phyloP scores from a whole-genome alignment of 78 protist genomes.

The Goniomonas avonlea region DNA sequence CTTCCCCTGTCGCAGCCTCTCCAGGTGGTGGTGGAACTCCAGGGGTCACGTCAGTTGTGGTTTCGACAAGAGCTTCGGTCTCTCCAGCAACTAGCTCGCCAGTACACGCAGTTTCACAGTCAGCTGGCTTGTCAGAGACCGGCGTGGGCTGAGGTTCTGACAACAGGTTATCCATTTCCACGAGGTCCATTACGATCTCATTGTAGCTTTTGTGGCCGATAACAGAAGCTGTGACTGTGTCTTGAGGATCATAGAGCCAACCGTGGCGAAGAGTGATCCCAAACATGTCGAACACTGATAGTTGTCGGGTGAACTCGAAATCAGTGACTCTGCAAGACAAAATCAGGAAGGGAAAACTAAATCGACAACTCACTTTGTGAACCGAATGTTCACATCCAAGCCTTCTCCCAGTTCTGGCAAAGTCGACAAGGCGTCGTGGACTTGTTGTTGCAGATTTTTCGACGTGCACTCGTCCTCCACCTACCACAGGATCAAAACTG shows the following conservation, averaged over 20 bases:
- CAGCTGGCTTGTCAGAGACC: too few species aligned
- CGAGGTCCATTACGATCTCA: background rate
- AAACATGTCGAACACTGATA: constrained; percentile 29
- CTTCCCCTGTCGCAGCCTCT: background rate
- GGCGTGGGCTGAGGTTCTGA: too few species aligned
- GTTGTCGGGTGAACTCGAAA: constrained; percentile 10
- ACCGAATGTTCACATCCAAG: constrained; percentile 36
- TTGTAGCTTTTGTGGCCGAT: background rate
- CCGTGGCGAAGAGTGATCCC: constrained; percentile 39
- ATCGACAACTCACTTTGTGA: background rate
- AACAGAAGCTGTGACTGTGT: background rate
- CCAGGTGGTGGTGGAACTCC: background rate
- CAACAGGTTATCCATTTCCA: background rate
- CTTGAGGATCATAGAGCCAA: constrained; percentile 41
- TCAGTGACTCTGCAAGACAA: background rate
- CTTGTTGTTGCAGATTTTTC: constrained; percentile 22
- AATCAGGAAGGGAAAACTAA: background rate
- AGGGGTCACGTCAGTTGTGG: background rate
- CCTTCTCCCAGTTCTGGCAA: constrained; percentile 27
- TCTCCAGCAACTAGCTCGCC: background rate
- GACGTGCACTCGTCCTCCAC: too few species aligned
- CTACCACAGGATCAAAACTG: background rate
- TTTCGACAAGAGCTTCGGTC: background rate
- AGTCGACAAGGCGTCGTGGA: background rate
- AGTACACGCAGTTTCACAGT: too few species aligned